Evolutionary conservation across 805 yeast genomes (phyloP).

Genomic region (Starmerella kuoi): DNA sequence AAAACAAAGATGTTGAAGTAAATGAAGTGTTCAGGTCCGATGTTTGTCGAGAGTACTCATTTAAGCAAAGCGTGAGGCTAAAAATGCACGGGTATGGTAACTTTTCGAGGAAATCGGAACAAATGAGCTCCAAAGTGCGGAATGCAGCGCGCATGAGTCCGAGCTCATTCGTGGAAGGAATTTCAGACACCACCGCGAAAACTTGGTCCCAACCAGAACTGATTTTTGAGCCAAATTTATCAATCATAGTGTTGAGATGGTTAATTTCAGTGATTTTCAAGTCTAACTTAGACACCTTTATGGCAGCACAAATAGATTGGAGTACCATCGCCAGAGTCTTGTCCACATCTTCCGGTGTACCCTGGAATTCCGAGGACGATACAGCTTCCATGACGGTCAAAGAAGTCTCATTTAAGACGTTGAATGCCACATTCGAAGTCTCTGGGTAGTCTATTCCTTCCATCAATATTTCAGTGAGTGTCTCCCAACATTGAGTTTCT

Average conservation of each 20-base stretch:
- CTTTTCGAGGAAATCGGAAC: constrained; percentile 70
- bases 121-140: constrained; percentile 66
- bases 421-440: constrained; percentile 32
- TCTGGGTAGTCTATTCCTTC: constrained; percentile 24
- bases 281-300: constrained; percentile 45
- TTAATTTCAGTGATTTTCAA: constrained; percentile 50
- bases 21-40: constrained; percentile 77
- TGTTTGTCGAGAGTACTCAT: constrained; percentile 56
- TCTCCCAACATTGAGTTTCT: constrained; percentile 35
- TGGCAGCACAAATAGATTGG: constrained; percentile 37
- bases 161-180: constrained; percentile 25
- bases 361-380: neutral
- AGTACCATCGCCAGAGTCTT: constrained; percentile 32
- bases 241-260: constrained; percentile 60
- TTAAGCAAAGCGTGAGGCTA: constrained; percentile 57
- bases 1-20: constrained; percentile 80
- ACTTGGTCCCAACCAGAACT: constrained; percentile 63
- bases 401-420: constrained; percentile 41
- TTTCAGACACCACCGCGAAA: constrained; percentile 39
- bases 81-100: constrained; percentile 57
- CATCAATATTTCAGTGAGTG: constrained; percentile 37
- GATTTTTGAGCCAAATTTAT: constrained; percentile 56
- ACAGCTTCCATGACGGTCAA: constrained; percentile 22
- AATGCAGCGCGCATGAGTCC: constrained; percentile 54
- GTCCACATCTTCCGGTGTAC: neutral